These are phyloP conservation scores for Aspergillus ibericus DNA, from an alignment of 2,329 filamentous ascomycete genomes.

Conservation along the genomic window DNA sequence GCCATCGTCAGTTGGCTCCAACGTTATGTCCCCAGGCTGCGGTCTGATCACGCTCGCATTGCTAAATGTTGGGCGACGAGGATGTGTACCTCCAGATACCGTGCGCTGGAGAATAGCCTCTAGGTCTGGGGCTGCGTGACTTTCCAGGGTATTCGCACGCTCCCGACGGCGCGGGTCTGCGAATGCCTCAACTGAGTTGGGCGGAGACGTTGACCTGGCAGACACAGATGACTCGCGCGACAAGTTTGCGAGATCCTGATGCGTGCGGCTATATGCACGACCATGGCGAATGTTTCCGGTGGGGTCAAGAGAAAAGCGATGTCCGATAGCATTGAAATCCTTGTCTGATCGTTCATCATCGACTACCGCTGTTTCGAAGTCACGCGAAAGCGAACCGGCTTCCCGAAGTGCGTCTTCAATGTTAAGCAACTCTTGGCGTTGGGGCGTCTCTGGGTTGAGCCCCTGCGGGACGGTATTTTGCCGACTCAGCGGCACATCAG, in stretches of 20 bases:
- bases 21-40: slow-evolving; percentile 36
- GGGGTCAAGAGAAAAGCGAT: slow-evolving; percentile 46
- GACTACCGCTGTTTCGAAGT: slow-evolving; percentile 82
- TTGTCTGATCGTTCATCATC: slow-evolving; percentile 64
- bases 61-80: slow-evolving; percentile 60
- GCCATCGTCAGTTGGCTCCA: slow-evolving; percentile 60
- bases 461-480: slow-evolving; percentile 49
- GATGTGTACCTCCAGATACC: slow-evolving; percentile 66
- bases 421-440: slow-evolving; percentile 48
- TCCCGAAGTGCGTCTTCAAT: slow-evolving; percentile 49
- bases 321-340: slow-evolving; percentile 36
- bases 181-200: slow-evolving; percentile 97
- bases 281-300: slow-evolving; percentile 35
- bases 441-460: slow-evolving; percentile 50
- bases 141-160: slow-evolving; percentile 67
- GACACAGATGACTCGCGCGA: slow-evolving; percentile 53
- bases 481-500: slow-evolving; percentile 34
- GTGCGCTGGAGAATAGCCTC: slow-evolving; percentile 67
- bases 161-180: slow-evolving; percentile 85
- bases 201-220: slow-evolving; percentile 76
- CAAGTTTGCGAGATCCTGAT: slow-evolving; percentile 40
- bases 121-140: slow-evolving; percentile 54
- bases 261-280: slow-evolving; percentile 36
- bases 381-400: slow-evolving; percentile 60
- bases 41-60: slow-evolving; percentile 59